Evolutionary conservation across 306 rosid species (phyloP).

Genomic region (Fragaria nilgerrensis): DNA sequence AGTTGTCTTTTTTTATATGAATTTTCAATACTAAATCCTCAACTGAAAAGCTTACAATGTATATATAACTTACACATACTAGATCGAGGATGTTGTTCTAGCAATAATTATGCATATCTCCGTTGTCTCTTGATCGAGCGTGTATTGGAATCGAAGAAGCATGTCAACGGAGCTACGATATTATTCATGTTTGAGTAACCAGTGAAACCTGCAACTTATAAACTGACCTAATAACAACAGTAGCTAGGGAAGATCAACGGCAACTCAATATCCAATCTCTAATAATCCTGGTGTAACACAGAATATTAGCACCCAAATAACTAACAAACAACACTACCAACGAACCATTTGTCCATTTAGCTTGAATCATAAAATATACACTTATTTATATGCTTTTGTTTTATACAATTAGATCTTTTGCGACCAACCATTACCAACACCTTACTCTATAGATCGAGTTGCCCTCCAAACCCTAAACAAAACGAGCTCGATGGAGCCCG

Average conservation of each 20-base stretch:
- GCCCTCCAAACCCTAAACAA: background rate
- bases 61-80: background rate
- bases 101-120: background rate
- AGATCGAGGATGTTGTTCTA: background rate
- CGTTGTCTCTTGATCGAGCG: background rate
- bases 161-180: too few relatives aligned
- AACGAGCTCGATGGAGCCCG: background rate
- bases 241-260: background rate
- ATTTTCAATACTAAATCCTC: background rate
- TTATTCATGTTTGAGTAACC: background rate
- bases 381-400: background rate
- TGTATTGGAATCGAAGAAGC: background rate
- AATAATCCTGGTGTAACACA: background rate
- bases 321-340: background rate
- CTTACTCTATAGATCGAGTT: background rate
- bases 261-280: background rate
- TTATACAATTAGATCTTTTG: background rate
- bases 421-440: conserved; percentile 4
- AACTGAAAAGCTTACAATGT: background rate
- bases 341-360: background rate
- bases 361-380: background rate
- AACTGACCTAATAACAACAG: background rate
- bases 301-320: background rate
- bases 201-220: background rate
- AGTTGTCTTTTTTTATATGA: background rate